Percentiles rank a stretch among this genome's conserved stretches.
These are phyloP conservation scores for Blastobotrys capitulatus DNA, from an alignment of 1,139 yeast species.

Conservation along the genomic window DNA sequence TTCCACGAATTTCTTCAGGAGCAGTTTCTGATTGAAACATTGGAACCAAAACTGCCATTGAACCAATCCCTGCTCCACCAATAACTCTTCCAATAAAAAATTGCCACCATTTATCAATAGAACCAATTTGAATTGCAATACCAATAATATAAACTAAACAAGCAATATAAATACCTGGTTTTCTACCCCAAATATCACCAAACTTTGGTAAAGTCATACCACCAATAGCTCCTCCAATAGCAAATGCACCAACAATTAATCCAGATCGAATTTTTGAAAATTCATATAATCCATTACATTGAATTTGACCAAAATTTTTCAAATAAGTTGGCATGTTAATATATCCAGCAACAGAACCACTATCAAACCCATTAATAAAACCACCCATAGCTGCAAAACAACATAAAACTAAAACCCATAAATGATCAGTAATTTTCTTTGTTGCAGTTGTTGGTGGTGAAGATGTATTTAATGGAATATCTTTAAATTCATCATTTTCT, in stretches of 20 bases:
- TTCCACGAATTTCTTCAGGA: not conserved
- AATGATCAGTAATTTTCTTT: constrained; percentile 1
- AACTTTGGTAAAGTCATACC: constrained; percentile 42
- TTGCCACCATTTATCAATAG: constrained; percentile 41
- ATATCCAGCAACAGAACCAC: constrained; percentile 63
- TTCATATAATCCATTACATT: constrained; percentile 21
- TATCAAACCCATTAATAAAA: constrained; percentile 49
- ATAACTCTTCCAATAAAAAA: constrained; percentile 2
- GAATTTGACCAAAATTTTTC: constrained; percentile 42
- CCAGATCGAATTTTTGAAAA: constrained; percentile 44
- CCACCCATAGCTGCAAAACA: constrained; percentile 21
- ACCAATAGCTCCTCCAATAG: constrained; percentile 53
- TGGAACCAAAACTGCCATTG: not conserved
- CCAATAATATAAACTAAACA: not conserved
- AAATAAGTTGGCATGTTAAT: constrained; percentile 63
- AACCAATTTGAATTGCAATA: not conserved
- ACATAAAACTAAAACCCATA: constrained; percentile 15
- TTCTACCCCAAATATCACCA: constrained; percentile 24
- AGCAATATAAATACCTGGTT: not conserved
- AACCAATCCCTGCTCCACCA: not conserved
- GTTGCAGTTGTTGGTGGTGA: no score
- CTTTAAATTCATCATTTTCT: no score
- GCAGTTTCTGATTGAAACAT: constrained; percentile 6
- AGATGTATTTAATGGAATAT: no score
- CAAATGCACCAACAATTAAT: constrained; percentile 47